These are phyloP conservation scores for Dactylellina cionopaga DNA, from an alignment of 2,329 filamentous ascomycete genomes.

Conservation along the genomic window DNA sequence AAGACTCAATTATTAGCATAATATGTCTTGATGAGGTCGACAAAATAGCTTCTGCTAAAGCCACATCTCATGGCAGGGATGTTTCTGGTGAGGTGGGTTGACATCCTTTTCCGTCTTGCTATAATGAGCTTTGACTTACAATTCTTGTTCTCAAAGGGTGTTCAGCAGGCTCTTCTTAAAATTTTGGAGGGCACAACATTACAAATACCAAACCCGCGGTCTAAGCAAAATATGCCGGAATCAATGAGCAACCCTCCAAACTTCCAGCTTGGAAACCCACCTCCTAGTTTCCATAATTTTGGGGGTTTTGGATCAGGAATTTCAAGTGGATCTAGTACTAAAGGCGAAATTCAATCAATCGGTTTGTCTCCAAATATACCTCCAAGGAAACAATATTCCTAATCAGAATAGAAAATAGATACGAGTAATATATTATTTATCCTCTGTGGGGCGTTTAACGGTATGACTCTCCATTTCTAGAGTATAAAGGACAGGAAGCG, in stretches of 20 bases:
- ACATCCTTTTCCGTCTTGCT: not conserved
- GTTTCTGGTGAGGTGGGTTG: constrained; percentile 77
- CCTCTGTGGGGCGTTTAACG: constrained; percentile 93
- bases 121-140: not conserved
- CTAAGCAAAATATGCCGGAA: constrained; percentile 13
- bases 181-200: constrained; percentile 96
- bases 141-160: constrained; percentile 66
- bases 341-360: constrained; percentile 56
- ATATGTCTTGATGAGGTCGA: constrained; percentile 97
- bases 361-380: constrained; percentile 2
- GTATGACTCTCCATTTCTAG: constrained; percentile 59
- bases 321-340: constrained; percentile 41
- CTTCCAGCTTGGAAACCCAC: constrained; percentile 60
- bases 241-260: constrained; percentile 67
- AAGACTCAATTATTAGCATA: too few relatives aligned
- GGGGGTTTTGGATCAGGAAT: constrained; percentile 28
- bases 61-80: constrained; percentile 82
- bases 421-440: constrained; percentile 98
- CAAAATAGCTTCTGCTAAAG: constrained; percentile 90
- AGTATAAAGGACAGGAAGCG: not conserved
- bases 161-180: constrained; percentile 94
- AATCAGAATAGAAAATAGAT: constrained; percentile 69
- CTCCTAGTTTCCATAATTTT: constrained; percentile 56
- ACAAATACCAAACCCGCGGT: constrained; percentile 77
- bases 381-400: not conserved